Conservation (phyloP, 495 filamentous ascomycete genomes). For the Neurospora sublineolata region DNA sequence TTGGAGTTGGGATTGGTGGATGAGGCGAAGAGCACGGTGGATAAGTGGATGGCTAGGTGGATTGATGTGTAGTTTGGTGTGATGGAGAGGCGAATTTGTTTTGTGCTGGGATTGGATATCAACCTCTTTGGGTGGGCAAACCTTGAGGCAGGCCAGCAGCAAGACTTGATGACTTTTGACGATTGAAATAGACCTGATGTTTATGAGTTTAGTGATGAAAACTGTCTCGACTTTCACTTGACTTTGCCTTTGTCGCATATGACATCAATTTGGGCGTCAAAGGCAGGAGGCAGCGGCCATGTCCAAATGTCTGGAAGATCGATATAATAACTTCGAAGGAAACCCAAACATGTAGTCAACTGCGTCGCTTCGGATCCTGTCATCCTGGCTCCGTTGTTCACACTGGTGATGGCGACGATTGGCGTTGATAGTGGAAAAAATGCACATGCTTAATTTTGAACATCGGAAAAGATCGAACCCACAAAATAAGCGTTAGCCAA, state of each 20-base stretch:
- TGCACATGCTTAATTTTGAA: not conserved
- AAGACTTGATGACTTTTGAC: not conserved
- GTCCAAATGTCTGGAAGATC: too few relatives aligned
- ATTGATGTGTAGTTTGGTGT: conserved; percentile 11
- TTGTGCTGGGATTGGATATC: not conserved
- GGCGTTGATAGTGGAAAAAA: not conserved
- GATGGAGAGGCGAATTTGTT: not conserved
- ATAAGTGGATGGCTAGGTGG: conserved; percentile 58
- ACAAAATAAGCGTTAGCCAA: not conserved
- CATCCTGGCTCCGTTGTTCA: not conserved
- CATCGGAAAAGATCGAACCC: not conserved
- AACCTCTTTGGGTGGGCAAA: not conserved
- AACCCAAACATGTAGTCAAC: too few relatives aligned
- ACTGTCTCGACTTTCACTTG: not conserved
- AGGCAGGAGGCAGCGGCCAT: too few relatives aligned
- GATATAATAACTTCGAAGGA: too few relatives aligned
- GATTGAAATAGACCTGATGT: not conserved
- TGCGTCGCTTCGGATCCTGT: too few relatives aligned
- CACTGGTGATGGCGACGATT: not conserved
- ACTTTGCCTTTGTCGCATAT: not conserved
- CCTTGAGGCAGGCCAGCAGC: not conserved
- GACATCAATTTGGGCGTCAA: too few relatives aligned
- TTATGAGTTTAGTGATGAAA: not conserved
- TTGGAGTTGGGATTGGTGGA: conserved; percentile 53
- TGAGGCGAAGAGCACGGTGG: conserved; percentile 49